Base-by-base conservation (phyloP, 2,329 filamentous ascomycete species). In the Trichophyton verrucosum region DNA sequence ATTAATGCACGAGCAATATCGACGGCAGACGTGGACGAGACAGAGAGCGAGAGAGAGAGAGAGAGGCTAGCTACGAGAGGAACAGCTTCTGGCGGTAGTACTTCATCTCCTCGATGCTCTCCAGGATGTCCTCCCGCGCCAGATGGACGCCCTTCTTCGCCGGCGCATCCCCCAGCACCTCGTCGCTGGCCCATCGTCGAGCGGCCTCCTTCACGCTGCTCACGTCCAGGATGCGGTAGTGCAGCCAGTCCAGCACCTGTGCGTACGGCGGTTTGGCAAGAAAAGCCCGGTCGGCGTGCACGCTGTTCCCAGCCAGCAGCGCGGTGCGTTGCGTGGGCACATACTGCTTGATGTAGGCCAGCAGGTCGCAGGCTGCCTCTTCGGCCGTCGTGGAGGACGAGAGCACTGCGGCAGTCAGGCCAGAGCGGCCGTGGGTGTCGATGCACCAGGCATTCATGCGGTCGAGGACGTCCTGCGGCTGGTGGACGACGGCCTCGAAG, bases 191-290 rank as follows among this genome's bases (percentile, higher is more conserved):
- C 92, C 94, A 99, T 53, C 92, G 81, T 65, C 84, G 82, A 17
- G 86, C 88, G 22, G 89, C 91, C 77, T 99, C 94, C 76, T 97
- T 97, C 69, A 97, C 83, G 55, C 85, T 82, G 73, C 91, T 96
- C 60, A 97, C 90, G 72, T 99, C 94, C 56, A 97, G 76, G 64
- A 99, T 88, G 15, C 94, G 84, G 75, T 99, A 91, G 74, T 95
- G 88, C 66, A 99, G 77, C 73, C 94, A 84, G 61, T 87, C 82
- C 57, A 89, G 75, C 1, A 96, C 84, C 62, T 80, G 77, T 44
- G 79, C 82, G 74, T 92, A 99, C 0, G 91, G 91, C 61, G 80
- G 80, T 64, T 83, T 82, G 3, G 83, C 79, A 62, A 99, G 78
- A 71, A 99, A 99, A 1, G 84, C 83, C 68, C 85, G 84, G 74